Percentiles rank a stretch among this genome's conserved stretches.
phyloP scores from a whole-genome alignment of 2,329 filamentous ascomycete species.

The Botrytis porri region DNA sequence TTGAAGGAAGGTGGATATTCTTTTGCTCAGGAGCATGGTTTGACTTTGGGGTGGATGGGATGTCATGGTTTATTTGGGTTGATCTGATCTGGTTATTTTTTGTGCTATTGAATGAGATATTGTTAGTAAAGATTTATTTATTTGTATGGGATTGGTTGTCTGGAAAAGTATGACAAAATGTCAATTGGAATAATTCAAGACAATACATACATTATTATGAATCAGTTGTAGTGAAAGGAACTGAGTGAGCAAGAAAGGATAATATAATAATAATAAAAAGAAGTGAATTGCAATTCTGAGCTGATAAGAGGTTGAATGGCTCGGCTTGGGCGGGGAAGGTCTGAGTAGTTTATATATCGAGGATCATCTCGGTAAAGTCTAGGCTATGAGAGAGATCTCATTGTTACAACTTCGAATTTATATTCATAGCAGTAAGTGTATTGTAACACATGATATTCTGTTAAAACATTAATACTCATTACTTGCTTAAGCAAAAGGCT shows the following conservation, averaged over 20 bases:
- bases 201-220: background rate
- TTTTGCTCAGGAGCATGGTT: constrained; percentile 58
- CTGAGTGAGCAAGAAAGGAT: background rate
- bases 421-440: background rate
- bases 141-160: background rate
- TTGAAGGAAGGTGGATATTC: constrained; percentile 59
- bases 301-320: background rate
- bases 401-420: background rate
- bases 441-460: too few relatives aligned
- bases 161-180: background rate
- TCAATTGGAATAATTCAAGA: background rate
- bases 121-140: background rate
- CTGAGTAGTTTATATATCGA: background rate
- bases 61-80: constrained; percentile 11
- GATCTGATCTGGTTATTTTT: background rate
- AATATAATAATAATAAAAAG: background rate
- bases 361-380: constrained; percentile 16
- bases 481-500: too few relatives aligned
- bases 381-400: background rate
- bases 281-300: background rate
- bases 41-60: constrained; percentile 27
- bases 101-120: constrained; percentile 26
- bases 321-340: background rate
- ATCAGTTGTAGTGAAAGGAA: background rate
- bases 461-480: too few relatives aligned